Percentiles rank a stretch among this genome's conserved stretches.
Evolutionary conservation across 768 basidiomycete genomes (phyloP).

Genomic region (Leccinum broughii): DNA sequence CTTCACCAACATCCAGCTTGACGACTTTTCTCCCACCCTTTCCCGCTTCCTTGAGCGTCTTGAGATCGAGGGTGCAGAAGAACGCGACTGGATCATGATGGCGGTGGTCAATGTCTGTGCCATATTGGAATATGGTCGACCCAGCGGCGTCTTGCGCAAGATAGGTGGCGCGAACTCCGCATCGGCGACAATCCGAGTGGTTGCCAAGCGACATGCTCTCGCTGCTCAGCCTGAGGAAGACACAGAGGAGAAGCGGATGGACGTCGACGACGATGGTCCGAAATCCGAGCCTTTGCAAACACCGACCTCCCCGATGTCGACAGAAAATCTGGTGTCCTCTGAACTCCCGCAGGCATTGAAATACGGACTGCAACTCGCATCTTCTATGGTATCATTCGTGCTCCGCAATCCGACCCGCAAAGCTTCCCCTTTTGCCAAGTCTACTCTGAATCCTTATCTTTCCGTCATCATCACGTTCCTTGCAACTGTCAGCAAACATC

Average conservation of each 20-base stretch:
- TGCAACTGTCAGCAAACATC: slow-evolving; percentile 68
- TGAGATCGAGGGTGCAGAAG: slow-evolving; percentile 75
- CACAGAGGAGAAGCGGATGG: slow-evolving; percentile 58
- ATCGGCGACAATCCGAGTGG: slow-evolving; percentile 43
- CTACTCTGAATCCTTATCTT: slow-evolving; percentile 82
- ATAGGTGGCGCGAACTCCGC: slow-evolving; percentile 49
- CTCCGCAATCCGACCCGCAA: slow-evolving; percentile 65
- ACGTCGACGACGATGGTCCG: slow-evolving; percentile 55
- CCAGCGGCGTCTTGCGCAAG: slow-evolving; percentile 67
- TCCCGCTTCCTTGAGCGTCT: slow-evolving; percentile 87
- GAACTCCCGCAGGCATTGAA: slow-evolving; percentile 69
- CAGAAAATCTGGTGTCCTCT: slow-evolving; percentile 33
- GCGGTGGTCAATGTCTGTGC: slow-evolving; percentile 79
- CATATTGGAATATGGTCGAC: slow-evolving; percentile 84
- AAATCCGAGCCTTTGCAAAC: slow-evolving; percentile 21
- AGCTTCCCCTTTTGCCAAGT: slow-evolving; percentile 53
- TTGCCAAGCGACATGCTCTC: slow-evolving; percentile 46
- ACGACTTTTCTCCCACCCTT: slow-evolving; percentile 81
- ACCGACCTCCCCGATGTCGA: slow-evolving; percentile 30
- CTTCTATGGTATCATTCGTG: slow-evolving; percentile 71
- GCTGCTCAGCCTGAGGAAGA: slow-evolving; percentile 34
- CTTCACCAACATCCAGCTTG: slow-evolving; percentile 92
- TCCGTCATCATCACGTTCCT: slow-evolving; percentile 88
- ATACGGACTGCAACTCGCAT: slow-evolving; percentile 76
- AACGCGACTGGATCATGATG: slow-evolving; percentile 97